Conservation (phyloP, 306 rosid genomes). For the Trifolium pratense region DNA sequence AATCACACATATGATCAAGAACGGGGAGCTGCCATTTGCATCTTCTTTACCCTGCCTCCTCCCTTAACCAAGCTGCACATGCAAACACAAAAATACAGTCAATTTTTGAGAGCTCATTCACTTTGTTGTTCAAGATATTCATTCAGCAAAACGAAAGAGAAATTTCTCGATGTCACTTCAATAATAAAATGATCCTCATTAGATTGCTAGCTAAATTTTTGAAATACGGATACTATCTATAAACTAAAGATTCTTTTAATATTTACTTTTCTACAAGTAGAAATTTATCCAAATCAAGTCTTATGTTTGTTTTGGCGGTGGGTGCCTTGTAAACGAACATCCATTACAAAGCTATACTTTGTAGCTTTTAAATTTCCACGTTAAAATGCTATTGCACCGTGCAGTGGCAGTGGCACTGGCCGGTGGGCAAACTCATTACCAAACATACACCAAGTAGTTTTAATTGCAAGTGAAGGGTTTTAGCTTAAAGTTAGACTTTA, state of each 20-base stretch:
- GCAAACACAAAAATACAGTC: slow-evolving; percentile 25
- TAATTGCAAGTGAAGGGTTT: background rate
- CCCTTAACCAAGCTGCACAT: slow-evolving; percentile 73
- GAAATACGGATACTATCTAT: background rate
- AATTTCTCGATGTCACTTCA: background rate
- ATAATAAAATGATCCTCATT: background rate
- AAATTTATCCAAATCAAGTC: no score
- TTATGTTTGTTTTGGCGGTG: no score
- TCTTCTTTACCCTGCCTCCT: slow-evolving; percentile 73
- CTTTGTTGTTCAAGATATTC: background rate
- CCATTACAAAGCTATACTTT: no score
- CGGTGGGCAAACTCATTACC: no score
- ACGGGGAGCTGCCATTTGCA: slow-evolving; percentile 92
- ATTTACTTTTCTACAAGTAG: background rate
- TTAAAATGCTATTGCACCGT: no score
- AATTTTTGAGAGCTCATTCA: background rate
- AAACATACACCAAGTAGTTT: background rate
- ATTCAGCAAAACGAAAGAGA: background rate
- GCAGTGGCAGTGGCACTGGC: no score
- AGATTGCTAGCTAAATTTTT: background rate
- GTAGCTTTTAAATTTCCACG: no score
- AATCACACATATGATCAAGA: slow-evolving; percentile 50
- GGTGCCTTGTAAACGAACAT: no score
- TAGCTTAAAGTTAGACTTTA: background rate
- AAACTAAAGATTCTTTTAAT: background rate